Conservation (phyloP, 305 asterid genomes). For the Fraxinus floribunda region DNA sequence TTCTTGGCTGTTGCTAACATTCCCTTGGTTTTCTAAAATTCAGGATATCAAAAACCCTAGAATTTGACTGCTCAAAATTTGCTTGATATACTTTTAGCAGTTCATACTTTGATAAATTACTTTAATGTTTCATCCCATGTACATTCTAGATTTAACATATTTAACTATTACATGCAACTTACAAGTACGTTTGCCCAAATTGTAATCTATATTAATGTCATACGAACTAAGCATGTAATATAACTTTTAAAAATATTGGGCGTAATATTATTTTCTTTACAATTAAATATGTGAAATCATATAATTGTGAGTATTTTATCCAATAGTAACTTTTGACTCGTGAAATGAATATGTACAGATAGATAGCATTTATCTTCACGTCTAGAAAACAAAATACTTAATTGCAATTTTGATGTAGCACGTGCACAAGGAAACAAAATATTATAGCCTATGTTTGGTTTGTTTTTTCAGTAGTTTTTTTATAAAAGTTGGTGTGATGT, state of each 20-base stretch:
- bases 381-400: background rate
- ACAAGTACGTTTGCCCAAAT: background rate
- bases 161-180: background rate
- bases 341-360: background rate
- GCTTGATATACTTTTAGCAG: background rate
- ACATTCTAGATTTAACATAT: background rate
- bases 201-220: background rate
- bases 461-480: too few species aligned
- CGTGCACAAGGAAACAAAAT: background rate
- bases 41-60: conserved; percentile 17
- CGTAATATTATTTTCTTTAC: background rate
- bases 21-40: conserved; percentile 17
- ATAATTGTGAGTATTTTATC: background rate
- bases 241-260: background rate
- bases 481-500: too few species aligned
- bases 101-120: background rate
- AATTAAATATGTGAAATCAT: background rate
- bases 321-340: background rate
- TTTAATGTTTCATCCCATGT: too few species aligned
- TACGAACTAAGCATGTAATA: background rate
- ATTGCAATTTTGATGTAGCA: background rate
- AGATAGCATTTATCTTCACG: background rate
- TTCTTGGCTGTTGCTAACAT: conserved; percentile 23
- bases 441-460: too few species aligned
- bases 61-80: conserved; percentile 24